Base-by-base conservation (phyloP, 2,329 filamentous ascomycete species). In the Reticulascus tulasneorum region DNA sequence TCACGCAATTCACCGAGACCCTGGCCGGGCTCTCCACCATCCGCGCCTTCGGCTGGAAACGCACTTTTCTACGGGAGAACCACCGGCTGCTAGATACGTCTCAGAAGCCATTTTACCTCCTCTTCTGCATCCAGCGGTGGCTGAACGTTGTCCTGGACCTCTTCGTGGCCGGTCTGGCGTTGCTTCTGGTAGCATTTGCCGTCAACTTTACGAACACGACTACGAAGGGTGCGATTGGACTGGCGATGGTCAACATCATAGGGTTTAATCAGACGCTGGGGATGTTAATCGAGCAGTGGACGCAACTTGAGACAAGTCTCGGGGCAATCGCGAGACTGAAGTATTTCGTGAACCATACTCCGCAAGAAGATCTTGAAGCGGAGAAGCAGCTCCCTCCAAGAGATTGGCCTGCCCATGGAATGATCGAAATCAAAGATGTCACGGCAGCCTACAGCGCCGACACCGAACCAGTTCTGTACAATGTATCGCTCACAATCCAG, bases 1-100 rank as follows among this genome's bases (percentile, higher is more conserved):
- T 69, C 45, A 66, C 69, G 1, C 67, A 75, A 26, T 75, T 75
- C 42, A 56, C 61, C 4, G 73, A 77, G 42, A 66, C 66, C 1
- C 48, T 73, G 0, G 53, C 58, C 5, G 73, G 72, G 0, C 41
- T 76, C 0, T 46, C 58, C 1, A 75, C 67, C 1, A 65, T 77
- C 25, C 67, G 72, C 8, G 65, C 73, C 0, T 75, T 73, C 35
- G 59, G 60, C 2, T 75, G 71, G 70, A 56, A 61, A n/a, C 47
- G 47, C 6, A 49, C 55, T 4, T 57, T 66, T 21, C 52, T 58
- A 1, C 45, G 60, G 10, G 62, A 64, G 29, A 63, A 58, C 3
- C 53, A 59, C 1, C 35, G 42, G 3, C 52, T 60, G 1, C 50
- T 71, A 3, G 64, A 74, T 38, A 50, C 49, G 9, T 71, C 67